Conservation (phyloP, 768 basidiomycete genomes). For the Rhodosporidiobolus sp. region DNA sequence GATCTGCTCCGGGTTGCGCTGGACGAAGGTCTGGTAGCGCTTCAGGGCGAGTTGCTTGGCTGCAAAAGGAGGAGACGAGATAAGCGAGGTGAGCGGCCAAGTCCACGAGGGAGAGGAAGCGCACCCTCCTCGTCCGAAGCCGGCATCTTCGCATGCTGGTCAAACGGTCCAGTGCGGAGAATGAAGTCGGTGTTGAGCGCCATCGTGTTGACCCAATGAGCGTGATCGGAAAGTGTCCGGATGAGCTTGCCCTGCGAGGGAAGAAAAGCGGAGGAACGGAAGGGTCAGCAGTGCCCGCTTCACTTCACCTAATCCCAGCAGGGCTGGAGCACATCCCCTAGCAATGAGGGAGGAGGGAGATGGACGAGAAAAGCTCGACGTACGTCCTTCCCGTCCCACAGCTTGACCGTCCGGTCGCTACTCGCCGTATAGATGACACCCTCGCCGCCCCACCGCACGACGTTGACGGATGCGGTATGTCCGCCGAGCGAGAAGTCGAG, state of each 20-base stretch:
- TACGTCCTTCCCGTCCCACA: slow-evolving; percentile 85
- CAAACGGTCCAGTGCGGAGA: slow-evolving; percentile 89
- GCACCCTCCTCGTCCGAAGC: slow-evolving; percentile 76
- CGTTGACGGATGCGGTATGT: slow-evolving; percentile 89
- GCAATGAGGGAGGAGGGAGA: background rate
- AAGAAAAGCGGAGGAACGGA: too few relatives aligned
- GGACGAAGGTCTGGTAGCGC: slow-evolving; percentile 62
- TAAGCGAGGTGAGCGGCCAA: background rate
- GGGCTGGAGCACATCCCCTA: background rate
- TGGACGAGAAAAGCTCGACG: slow-evolving; percentile 42
- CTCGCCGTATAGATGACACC: slow-evolving; percentile 91
- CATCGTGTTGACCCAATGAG: slow-evolving; percentile 97
- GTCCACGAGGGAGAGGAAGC: slow-evolving; percentile 23
- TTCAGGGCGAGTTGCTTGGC: slow-evolving; percentile 71
- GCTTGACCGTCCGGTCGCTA: slow-evolving; percentile 86
- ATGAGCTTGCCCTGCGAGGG: slow-evolving; percentile 72
- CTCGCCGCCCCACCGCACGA: slow-evolving; percentile 92
- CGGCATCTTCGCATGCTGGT: slow-evolving; percentile 76
- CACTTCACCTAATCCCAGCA: too few relatives aligned
- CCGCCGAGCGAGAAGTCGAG: slow-evolving; percentile 84
- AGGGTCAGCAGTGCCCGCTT: too few relatives aligned
- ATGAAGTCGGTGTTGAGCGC: slow-evolving; percentile 94
- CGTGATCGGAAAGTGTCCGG: slow-evolving; percentile 86
- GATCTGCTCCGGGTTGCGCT: slow-evolving; percentile 68
- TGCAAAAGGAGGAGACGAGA: slow-evolving; percentile 45